Conservation (phyloP, 768 basidiomycete species). For the Cystofilobasidium ferigula region DNA sequence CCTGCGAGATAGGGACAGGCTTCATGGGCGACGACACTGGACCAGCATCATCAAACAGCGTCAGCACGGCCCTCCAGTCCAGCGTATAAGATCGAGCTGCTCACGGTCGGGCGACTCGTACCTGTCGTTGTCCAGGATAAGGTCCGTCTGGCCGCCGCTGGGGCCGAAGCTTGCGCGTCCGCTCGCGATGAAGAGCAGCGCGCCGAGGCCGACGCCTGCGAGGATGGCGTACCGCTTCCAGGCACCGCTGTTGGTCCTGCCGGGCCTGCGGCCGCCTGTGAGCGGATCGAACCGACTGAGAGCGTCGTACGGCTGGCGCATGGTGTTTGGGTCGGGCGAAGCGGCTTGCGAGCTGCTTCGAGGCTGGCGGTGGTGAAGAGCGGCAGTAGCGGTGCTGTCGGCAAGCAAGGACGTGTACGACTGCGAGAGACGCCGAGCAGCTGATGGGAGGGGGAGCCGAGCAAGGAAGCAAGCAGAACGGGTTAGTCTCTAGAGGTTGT, state of each 20-base stretch:
- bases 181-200: conserved; percentile 29
- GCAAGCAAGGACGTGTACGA: background rate
- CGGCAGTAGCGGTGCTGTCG: background rate
- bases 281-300: background rate
- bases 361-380: background rate
- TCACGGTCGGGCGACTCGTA: too few species aligned
- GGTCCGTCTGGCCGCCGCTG: conserved; percentile 6
- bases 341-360: background rate
- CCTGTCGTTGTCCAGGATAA: conserved; percentile 25
- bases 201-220: conserved; percentile 28
- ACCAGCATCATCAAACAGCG: background rate
- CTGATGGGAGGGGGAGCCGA: background rate
- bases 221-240: conserved; percentile 35
- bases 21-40: conserved; percentile 7
- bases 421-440: conserved; percentile 3
- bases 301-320: background rate
- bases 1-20: background rate
- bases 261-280: conserved; percentile 27
- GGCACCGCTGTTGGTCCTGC: conserved; percentile 8
- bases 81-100: background rate
- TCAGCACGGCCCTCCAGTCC: background rate
- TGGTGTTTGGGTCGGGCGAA: background rate
- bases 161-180: conserved; percentile 24
- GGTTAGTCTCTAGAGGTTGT: background rate
- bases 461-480: background rate